Percentiles rank a stretch among this genome's conserved stretches.
Evolutionary conservation across 441 rosid species (phyloP).

Genomic region (Melastoma candidum): DNA sequence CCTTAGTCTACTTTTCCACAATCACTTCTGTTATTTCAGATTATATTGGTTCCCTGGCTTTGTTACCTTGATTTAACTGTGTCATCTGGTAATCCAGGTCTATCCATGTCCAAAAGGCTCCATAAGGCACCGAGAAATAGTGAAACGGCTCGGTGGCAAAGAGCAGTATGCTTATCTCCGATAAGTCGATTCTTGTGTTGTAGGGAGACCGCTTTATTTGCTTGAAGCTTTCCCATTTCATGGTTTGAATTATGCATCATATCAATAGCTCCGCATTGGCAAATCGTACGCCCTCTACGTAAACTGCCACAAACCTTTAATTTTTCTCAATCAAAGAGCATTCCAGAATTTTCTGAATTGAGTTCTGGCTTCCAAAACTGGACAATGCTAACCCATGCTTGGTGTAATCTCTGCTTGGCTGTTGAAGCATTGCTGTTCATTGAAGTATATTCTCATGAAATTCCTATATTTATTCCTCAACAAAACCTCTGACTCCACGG

Average conservation of each 20-base stretch:
- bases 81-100: conserved; percentile 33
- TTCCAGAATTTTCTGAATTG: too few species aligned
- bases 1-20: too few species aligned
- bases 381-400: too few species aligned
- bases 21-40: not conserved
- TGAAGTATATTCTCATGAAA: too few species aligned
- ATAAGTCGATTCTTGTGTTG: not conserved
- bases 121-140: conserved; percentile 65
- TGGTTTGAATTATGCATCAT: not conserved
- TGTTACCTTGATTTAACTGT: not conserved
- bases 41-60: not conserved
- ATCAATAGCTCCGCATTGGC: too few species aligned
- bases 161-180: conserved; percentile 43
- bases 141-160: conserved; percentile 63
- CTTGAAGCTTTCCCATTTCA: not conserved
- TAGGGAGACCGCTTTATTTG: not conserved
- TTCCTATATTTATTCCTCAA: too few species aligned
- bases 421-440: too few species aligned
- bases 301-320: too few species aligned
- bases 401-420: too few species aligned
- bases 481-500: not conserved
- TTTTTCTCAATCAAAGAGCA: too few species aligned
- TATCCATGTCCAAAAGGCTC: conserved; percentile 93
- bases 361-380: too few species aligned
- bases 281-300: not conserved